Evolutionary conservation across 768 basidiomycete genomes (phyloP).

Genomic region (Mycena filopes): DNA sequence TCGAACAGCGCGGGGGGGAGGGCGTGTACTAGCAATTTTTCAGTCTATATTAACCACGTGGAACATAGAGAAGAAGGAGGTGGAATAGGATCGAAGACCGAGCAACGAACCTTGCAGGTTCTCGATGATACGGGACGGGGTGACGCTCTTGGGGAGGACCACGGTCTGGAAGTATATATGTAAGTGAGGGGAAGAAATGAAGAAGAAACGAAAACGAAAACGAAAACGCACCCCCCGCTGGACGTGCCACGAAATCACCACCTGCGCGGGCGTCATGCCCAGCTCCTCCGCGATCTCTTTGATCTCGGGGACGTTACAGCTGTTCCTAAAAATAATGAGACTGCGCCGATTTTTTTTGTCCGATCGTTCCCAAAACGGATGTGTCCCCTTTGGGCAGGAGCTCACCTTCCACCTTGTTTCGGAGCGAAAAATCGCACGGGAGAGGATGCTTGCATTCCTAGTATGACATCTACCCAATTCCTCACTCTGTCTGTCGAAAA

Average conservation of each 20-base stretch:
- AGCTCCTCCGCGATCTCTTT: constrained; percentile 68
- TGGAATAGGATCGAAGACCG: too few species aligned
- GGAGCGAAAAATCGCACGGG: too few species aligned
- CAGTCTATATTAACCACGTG: background rate
- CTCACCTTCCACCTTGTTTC: too few species aligned
- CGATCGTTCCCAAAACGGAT: too few species aligned
- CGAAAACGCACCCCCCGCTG: constrained; percentile 70
- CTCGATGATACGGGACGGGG: constrained; percentile 71
- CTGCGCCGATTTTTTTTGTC: too few species aligned
- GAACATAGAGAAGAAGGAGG: background rate
- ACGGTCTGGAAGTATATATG: too few species aligned
- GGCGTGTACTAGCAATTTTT: constrained; percentile 39
- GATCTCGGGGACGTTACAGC: constrained; percentile 75
- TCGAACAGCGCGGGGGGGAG: constrained; percentile 55
- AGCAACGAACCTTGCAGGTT: constrained; percentile 75
- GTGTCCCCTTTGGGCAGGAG: too few species aligned
- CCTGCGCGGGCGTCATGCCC: constrained; percentile 79
- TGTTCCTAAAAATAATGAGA: too few species aligned
- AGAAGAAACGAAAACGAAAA: background rate
- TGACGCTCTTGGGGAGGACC: constrained; percentile 83
- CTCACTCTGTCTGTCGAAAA: too few species aligned
- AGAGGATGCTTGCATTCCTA: too few species aligned
- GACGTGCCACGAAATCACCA: constrained; percentile 79
- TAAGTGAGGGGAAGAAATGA: background rate
- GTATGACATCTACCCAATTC: too few species aligned